Conservation (phyloP, 495 filamentous ascomycete species). For the Chaetomium fimeti region DNA sequence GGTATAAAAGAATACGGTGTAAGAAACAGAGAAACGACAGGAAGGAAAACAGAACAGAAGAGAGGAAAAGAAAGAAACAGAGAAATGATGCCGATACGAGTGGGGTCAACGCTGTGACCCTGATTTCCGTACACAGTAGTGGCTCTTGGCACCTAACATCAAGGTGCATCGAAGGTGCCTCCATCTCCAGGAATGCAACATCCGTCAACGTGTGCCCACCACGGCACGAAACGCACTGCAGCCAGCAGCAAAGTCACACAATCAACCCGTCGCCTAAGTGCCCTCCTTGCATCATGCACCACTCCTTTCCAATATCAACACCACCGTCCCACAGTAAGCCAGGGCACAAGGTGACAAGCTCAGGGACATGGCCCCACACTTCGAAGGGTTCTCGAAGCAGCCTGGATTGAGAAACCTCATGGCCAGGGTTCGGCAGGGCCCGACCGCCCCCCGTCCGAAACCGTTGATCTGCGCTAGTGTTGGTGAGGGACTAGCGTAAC, state of each 20-base stretch:
- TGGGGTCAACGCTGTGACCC: too few species aligned
- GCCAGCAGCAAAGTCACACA: not conserved
- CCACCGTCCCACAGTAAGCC: too few species aligned
- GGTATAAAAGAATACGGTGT: too few species aligned
- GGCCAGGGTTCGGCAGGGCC: slow-evolving; percentile 12
- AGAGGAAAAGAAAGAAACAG: not conserved
- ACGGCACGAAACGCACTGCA: too few species aligned
- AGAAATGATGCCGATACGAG: not conserved
- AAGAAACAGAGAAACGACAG: too few species aligned
- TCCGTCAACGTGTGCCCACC: not conserved
- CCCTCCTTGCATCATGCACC: not conserved
- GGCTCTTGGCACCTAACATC: not conserved
- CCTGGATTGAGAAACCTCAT: too few species aligned
- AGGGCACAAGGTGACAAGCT: too few species aligned
- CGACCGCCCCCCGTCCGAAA: slow-evolving; percentile 6
- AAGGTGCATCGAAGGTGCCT: not conserved
- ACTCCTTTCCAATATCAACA: not conserved
- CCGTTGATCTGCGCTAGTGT: slow-evolving; percentile 12
- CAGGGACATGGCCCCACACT: not conserved
- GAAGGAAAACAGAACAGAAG: too few species aligned
- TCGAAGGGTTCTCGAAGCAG: not conserved
- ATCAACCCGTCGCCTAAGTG: not conserved
- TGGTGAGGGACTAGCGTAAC: slow-evolving; percentile 17
- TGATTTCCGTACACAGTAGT: too few species aligned
- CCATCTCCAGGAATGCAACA: slow-evolving; percentile 8